Conservation (phyloP, 345 rosid species). For the Gossypium herbaceum region DNA sequence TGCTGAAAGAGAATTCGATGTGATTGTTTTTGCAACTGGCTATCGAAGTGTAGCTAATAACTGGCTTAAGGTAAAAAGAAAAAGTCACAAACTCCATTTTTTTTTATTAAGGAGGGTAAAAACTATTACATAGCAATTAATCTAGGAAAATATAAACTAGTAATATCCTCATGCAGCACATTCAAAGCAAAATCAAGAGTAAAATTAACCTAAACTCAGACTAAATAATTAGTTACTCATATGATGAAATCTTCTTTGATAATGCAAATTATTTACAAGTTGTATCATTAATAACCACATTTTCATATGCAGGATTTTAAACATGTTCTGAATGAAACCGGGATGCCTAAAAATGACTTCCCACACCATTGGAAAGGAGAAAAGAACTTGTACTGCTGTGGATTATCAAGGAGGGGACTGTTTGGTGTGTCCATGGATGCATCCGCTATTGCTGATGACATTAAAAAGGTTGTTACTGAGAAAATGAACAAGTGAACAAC, state of each 20-base stretch:
- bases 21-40: conserved; percentile 27
- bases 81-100: background rate
- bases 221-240: too few species aligned
- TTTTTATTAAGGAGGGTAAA: background rate
- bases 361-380: conserved; percentile 54
- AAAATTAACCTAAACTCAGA: too few species aligned
- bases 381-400: conserved; percentile 22
- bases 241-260: background rate
- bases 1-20: conserved; percentile 16
- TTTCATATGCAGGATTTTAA: conserved; percentile 25
- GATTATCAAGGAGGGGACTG: conserved; percentile 47
- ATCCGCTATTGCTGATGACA: conserved; percentile 35
- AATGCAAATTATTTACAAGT: background rate
- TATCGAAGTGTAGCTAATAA: conserved; percentile 23
- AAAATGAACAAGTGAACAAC: background rate
- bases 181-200: too few species aligned
- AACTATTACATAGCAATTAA: too few species aligned
- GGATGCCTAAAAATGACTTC: conserved; percentile 33
- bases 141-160: too few species aligned
- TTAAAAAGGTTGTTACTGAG: background rate
- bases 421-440: conserved; percentile 47
- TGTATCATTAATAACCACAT: background rate
- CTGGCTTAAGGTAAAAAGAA: conserved; percentile 37
- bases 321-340: conserved; percentile 33
- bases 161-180: too few species aligned